Evolutionary conservation across 129 eudicot species (phyloP), one percentile per base, ranked within the genome.

Genomic region (Artemisia annua): DNA sequence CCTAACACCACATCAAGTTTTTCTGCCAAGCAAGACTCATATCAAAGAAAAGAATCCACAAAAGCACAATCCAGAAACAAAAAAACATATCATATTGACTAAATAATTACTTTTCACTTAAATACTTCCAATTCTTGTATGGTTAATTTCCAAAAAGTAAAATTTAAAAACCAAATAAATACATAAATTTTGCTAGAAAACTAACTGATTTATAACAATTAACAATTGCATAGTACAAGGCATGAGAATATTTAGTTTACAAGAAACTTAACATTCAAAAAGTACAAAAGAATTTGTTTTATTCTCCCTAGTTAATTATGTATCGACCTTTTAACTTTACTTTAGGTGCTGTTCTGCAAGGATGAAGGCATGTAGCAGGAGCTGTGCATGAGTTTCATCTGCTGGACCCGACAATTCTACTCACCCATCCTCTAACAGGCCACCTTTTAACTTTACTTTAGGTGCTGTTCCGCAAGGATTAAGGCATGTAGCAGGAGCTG

Each of bases 401-500:
- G 68, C 35, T 24, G 72, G 78, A 63, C 91, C 85, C 4, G 85
- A 77, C 71, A 86, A 66, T 59, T 61, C 75, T 3, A 80, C 82
- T 58, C 74, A 18, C 19, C 67, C 56, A 22, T 87, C 87, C 49
- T 86, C 87, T 13, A 66, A 54, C 52, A 82, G 56, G 69, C 57
- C 22, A 19, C 71, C 30, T 46, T 51, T 67, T 48, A 12, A 67
- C 72, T 22, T 67, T 59, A 15, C 48, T 53, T 61, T 28, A 61
- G 66, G 66, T 61, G 66, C 66, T 75, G 79, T 63, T 84, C 85
- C 56, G 17, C 66, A 17, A 80, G 80, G 39, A 86, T 86, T 66
- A 86, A 86, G 54, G 65, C 91, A 57, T 86, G 91, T 65, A 86
- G 60, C 65, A 83, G 80, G 59, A 76, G 70, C 77, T 83, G 85